phyloP scores from a whole-genome alignment of 805 yeast species.

The Candida qinlingensis region DNA sequence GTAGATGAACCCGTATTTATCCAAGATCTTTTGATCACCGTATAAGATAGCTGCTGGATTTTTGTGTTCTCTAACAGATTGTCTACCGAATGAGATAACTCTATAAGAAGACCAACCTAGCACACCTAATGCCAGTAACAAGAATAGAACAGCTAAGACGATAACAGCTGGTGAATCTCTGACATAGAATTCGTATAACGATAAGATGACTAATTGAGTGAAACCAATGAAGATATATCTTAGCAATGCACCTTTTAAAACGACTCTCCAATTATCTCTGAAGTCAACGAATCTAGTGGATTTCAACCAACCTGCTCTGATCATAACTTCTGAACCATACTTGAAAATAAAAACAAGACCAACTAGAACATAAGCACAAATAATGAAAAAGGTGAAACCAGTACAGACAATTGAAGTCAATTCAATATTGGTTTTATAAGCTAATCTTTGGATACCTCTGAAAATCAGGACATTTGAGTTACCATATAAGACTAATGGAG shows the following conservation, averaged over 20 bases:
- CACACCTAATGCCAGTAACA: conserved; percentile 54
- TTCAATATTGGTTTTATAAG: conserved; percentile 72
- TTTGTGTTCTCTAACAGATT: conserved; percentile 52
- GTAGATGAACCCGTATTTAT: conserved; percentile 83
- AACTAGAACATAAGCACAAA: conserved; percentile 70
- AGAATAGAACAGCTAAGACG: conserved; percentile 69
- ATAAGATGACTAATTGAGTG: conserved; percentile 70
- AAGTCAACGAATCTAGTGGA: conserved; percentile 43
- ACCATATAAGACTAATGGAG: conserved; percentile 37
- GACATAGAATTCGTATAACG: conserved; percentile 82
- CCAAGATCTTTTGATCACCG: conserved; percentile 66
- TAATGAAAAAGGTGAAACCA: conserved; percentile 78
- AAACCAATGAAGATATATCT: conserved; percentile 82
- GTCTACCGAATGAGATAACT: conserved; percentile 56
- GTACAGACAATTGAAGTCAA: conserved; percentile 79
- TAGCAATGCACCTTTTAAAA: conserved; percentile 74
- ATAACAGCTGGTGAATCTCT: conserved; percentile 86
- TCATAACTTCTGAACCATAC: conserved; percentile 41
- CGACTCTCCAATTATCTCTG: conserved; percentile 48
- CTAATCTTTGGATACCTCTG: conserved; percentile 85
- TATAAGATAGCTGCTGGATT: conserved; percentile 87
- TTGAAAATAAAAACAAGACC: conserved; percentile 53
- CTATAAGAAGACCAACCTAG: conserved; percentile 63
- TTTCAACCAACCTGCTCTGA: conserved; percentile 45
- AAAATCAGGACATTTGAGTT: conserved; percentile 58